phyloP scores from a whole-genome alignment of 2,329 filamentous ascomycete genomes.

The Epichloe gansuensis region DNA sequence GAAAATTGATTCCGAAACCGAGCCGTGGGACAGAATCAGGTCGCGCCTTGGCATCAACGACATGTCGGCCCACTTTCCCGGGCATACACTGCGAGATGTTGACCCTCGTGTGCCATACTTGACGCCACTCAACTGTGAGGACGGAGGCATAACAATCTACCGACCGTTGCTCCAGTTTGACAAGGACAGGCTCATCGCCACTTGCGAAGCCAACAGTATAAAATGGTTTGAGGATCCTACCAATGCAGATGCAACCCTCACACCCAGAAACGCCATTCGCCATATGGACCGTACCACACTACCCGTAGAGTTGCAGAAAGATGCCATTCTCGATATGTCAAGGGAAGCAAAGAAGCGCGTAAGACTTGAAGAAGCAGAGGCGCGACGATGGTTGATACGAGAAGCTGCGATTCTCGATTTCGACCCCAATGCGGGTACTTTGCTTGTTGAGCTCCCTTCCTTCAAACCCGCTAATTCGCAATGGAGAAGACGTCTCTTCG shows the following conservation, averaged over 20 bases:
- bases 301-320: conserved; percentile 56
- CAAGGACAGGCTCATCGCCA: conserved; percentile 62
- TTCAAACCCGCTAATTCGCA: conserved; percentile 9
- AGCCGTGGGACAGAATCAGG: conserved; percentile 9
- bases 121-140: conserved; percentile 35
- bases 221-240: conserved; percentile 77
- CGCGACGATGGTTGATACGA: conserved; percentile 38
- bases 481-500: conserved; percentile 10
- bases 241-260: conserved; percentile 65
- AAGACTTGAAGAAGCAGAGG: conserved; percentile 34
- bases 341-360: conserved; percentile 34
- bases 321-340: conserved; percentile 49
- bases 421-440: conserved; percentile 34
- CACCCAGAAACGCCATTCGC: conserved; percentile 68
- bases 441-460: conserved; percentile 31
- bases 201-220: conserved; percentile 55
- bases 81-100: conserved; percentile 9
- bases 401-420: conserved; percentile 34
- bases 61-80: conserved; percentile 16
- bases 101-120: conserved; percentile 18
- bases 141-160: conserved; percentile 52
- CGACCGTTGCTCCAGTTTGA: conserved; percentile 58
- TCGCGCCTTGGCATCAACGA: conserved; percentile 10
- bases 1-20: conserved; percentile 15
- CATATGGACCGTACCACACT: conserved; percentile 47